Conservation (phyloP, 2,329 filamentous ascomycete genomes). For the Ophiosphaerella herpotricha region DNA sequence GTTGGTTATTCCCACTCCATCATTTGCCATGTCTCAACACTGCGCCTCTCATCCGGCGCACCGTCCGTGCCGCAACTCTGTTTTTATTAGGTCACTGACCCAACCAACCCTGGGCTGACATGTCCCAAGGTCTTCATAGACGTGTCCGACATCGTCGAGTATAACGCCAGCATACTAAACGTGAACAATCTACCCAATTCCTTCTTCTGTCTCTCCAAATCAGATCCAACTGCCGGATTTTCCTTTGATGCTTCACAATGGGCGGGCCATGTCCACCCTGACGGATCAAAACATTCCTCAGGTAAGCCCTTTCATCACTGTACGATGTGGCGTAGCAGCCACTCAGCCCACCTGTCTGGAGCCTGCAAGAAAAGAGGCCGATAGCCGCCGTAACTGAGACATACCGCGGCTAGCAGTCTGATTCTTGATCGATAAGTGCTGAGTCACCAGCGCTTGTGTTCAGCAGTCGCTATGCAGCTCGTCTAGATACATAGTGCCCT, state of each 20-base stretch:
- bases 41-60: slow-evolving; percentile 1
- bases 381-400: slow-evolving; percentile 2
- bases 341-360: neutral
- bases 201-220: slow-evolving; percentile 77
- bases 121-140: slow-evolving; percentile 68
- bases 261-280: slow-evolving; percentile 66
- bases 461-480: neutral
- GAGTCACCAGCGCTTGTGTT: neutral
- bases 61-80: no score
- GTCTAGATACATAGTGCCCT: neutral
- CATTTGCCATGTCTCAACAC: slow-evolving; percentile 7
- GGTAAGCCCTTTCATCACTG: slow-evolving; percentile 24
- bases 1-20: slow-evolving; percentile 50
- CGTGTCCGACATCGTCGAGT: slow-evolving; percentile 82
- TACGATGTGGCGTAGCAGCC: slow-evolving; percentile 11
- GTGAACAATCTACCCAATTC: slow-evolving; percentile 65
- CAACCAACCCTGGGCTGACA: slow-evolving; percentile 1
- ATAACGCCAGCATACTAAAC: slow-evolving; percentile 77
- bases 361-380: slow-evolving; percentile 5
- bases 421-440: neutral
- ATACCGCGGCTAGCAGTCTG: slow-evolving; percentile 1
- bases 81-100: neutral
- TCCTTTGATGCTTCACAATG: slow-evolving; percentile 71
- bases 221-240: slow-evolving; percentile 81
- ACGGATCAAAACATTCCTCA: slow-evolving; percentile 13